phyloP scores from a whole-genome alignment of 768 basidiomycete species.

The Multifurca ochricompacta region DNA sequence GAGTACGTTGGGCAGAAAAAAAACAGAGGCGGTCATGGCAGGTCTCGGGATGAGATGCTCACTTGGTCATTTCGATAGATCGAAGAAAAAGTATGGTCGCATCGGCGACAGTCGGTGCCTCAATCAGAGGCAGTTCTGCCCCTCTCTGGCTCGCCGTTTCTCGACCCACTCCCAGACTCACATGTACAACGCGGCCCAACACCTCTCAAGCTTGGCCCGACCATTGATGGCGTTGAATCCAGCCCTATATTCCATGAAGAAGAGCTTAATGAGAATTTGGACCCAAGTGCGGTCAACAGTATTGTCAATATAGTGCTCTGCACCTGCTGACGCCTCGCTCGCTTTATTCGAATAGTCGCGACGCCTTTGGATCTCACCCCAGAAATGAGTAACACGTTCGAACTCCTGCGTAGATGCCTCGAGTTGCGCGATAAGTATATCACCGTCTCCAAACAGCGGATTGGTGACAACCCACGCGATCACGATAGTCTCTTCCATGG shows the following conservation, averaged over 20 bases:
- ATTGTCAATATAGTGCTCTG: conserved; percentile 16
- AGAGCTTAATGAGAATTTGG: conserved; percentile 6
- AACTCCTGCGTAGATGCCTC: conserved; percentile 76
- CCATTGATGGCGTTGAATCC: neutral
- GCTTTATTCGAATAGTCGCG: neutral
- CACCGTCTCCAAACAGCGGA: conserved; percentile 72
- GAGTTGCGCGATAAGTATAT: conserved; percentile 96
- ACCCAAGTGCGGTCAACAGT: neutral
- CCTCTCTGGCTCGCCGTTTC: conserved; percentile 21
- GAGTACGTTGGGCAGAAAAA: neutral
- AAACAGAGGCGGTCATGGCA: neutral
- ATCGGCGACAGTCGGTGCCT: conserved; percentile 55
- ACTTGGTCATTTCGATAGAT: conserved; percentile 38
- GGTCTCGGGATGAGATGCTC: neutral
- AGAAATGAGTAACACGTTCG: conserved; percentile 39
- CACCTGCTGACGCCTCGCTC: conserved; percentile 10
- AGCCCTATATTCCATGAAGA: neutral
- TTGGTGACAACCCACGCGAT: conserved; percentile 93
- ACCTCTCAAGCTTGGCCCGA: neutral
- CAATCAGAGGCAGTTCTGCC: conserved; percentile 30
- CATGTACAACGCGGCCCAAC: neutral
- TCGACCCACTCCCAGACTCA: conserved; percentile 1
- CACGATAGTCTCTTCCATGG: conserved; percentile 75
- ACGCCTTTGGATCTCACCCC: conserved; percentile 19
- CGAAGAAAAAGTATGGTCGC: conserved; percentile 64